Percentiles rank a stretch among this genome's conserved stretches.
Conservation (phyloP, 805 yeast species). For the Candida tammaniensis region DNA sequence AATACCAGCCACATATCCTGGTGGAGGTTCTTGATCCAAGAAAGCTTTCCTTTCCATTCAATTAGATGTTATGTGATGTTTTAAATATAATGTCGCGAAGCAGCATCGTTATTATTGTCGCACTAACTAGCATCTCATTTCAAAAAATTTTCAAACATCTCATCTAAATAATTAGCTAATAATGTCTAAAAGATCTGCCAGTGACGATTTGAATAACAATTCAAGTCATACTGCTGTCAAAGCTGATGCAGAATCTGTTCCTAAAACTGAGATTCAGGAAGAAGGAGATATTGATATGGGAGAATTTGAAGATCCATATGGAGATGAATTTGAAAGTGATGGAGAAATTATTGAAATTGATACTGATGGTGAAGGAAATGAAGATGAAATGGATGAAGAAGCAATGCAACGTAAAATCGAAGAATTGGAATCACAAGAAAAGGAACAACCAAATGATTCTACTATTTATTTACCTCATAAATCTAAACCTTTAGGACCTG, state of each 20-base stretch:
- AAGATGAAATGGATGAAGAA: constrained; percentile 29
- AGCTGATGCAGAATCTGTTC: constrained; percentile 35
- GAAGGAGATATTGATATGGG: constrained; percentile 62
- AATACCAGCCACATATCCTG: constrained; percentile 86
- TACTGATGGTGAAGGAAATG: constrained; percentile 36
- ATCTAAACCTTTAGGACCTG: constrained; percentile 88
- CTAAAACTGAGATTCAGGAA: constrained; percentile 26
- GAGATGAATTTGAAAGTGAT: constrained; percentile 90
- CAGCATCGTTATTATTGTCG: too few species aligned
- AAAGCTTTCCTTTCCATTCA: constrained; percentile 58
- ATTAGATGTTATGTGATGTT: background rate
- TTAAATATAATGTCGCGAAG: too few species aligned
- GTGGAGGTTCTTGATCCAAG: constrained; percentile 81
- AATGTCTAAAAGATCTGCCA: constrained; percentile 54
- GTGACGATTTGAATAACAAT: constrained; percentile 22
- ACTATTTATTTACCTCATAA: constrained; percentile 82
- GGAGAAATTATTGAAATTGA: constrained; percentile 85
- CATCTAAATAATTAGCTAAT: constrained; percentile 1
- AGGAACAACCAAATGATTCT: constrained; percentile 33
- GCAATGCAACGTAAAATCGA: constrained; percentile 30
- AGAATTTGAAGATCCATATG: constrained; percentile 84
- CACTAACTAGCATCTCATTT: too few species aligned
- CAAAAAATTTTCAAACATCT: too few species aligned
- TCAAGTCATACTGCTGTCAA: constrained; percentile 32
- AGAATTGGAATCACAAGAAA: constrained; percentile 27